Evolutionary conservation across 495 filamentous ascomycete genomes (phyloP).

Genomic region (Aspergillus haitiensis): DNA sequence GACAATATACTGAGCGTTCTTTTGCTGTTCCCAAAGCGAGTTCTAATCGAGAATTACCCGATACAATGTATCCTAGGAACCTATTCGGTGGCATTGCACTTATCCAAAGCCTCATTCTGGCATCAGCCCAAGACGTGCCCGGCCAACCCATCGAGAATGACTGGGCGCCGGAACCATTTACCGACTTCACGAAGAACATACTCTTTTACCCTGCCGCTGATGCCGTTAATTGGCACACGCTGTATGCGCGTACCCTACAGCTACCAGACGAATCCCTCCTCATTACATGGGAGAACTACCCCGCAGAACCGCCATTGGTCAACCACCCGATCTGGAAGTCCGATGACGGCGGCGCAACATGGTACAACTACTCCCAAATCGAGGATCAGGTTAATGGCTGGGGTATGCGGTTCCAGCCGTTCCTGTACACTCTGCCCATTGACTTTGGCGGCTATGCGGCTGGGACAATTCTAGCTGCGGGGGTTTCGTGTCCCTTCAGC

Average conservation of each 20-base stretch:
- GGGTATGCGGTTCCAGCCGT: conserved; percentile 11
- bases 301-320: conserved; percentile 47
- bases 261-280: conserved; percentile 22
- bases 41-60: no score
- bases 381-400: neutral
- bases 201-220: neutral
- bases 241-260: conserved; percentile 19
- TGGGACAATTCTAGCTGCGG: conserved; percentile 10
- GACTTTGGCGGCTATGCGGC: neutral
- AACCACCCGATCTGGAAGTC: conserved; percentile 29
- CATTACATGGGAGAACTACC: conserved; percentile 59
- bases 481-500: neutral
- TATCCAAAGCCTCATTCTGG: no score
- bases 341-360: conserved; percentile 11
- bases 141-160: no score
- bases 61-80: no score
- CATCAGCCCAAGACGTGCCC: neutral
- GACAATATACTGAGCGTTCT: no score
- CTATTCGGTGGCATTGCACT: no score
- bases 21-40: no score
- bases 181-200: conserved; percentile 9
- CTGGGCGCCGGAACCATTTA: neutral
- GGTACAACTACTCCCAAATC: conserved; percentile 6
- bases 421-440: conserved; percentile 5
- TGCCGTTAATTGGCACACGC: conserved; percentile 8